These are phyloP conservation scores for Fusarium armeniacum DNA, from an alignment of 2,329 filamentous ascomycete genomes.

Conservation along the genomic window DNA sequence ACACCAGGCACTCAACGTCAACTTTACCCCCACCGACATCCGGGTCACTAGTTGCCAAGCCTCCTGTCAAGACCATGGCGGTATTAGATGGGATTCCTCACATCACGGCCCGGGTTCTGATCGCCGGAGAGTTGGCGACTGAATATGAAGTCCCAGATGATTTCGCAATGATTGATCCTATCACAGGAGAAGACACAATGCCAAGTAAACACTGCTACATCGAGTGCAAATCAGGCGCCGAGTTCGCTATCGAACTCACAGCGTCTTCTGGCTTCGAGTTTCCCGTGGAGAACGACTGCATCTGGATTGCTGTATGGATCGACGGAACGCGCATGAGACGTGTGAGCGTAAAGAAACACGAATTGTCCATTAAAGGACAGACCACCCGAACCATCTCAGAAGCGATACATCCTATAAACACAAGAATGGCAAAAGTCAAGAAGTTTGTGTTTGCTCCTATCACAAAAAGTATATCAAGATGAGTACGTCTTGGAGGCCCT, in stretches of 20 bases:
- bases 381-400: background rate
- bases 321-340: too few species aligned
- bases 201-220: constrained; percentile 41
- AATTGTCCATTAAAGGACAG: accelerated
- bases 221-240: constrained; percentile 41
- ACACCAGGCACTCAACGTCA: background rate
- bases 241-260: constrained; percentile 33
- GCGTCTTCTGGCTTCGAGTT: background rate
- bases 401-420: accelerated
- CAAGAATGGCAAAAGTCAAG: background rate
- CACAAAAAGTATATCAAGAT: background rate
- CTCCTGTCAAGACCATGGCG: constrained; percentile 33
- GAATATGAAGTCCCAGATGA: constrained; percentile 38
- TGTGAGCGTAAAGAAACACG: too few species aligned
- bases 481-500: accelerated
- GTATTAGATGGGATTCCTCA: constrained; percentile 36
- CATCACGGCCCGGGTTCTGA: constrained; percentile 32
- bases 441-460: constrained; percentile 39
- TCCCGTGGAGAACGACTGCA: accelerated
- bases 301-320: too few species aligned
- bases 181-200: background rate
- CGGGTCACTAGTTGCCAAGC: background rate
- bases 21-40: background rate
- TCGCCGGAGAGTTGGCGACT: constrained; percentile 39
- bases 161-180: accelerated